Evolutionary conservation across 2,329 filamentous ascomycete species (phyloP).

Genomic region (Exophiala aquamarina): DNA sequence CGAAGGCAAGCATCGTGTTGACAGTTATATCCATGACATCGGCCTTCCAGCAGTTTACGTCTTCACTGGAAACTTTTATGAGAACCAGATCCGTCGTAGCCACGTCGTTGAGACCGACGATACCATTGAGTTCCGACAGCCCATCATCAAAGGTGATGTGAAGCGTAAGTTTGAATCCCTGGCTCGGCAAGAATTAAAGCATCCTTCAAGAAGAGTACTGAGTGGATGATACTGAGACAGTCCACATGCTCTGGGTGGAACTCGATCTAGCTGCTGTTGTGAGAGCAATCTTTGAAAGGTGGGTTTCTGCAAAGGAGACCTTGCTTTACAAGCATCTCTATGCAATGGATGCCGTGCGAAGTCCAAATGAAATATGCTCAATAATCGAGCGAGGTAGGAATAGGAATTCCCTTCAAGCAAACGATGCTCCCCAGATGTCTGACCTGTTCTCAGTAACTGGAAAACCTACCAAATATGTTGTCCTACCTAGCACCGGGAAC

Average conservation of each 20-base stretch:
- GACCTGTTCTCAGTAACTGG: slow-evolving; percentile 18
- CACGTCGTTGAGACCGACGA: slow-evolving; percentile 14
- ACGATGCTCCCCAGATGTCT: not conserved
- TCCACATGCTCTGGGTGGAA: slow-evolving; percentile 25
- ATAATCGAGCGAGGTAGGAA: slow-evolving; percentile 12
- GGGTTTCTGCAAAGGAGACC: slow-evolving; percentile 22
- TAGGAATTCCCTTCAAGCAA: not conserved
- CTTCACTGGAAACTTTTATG: slow-evolving; percentile 27
- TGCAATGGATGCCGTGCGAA: slow-evolving; percentile 17
- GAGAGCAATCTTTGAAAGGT: slow-evolving; percentile 26
- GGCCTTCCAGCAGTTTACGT: slow-evolving; percentile 23
- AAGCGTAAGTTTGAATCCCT: slow-evolving; percentile 11
- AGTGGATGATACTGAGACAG: slow-evolving; percentile 1
- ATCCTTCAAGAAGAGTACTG: not conserved
- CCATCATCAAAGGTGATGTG: slow-evolving; percentile 15
- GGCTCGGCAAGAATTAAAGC: too few species aligned
- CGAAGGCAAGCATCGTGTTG: slow-evolving; percentile 27
- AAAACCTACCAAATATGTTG: slow-evolving; percentile 20
- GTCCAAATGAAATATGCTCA: slow-evolving; percentile 10
- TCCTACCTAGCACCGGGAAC: slow-evolving; percentile 26
- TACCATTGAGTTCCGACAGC: slow-evolving; percentile 20
- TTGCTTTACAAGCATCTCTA: slow-evolving; percentile 17
- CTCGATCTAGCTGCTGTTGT: slow-evolving; percentile 20
- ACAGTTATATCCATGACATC: slow-evolving; percentile 22
- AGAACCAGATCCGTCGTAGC: slow-evolving; percentile 18